These are phyloP conservation scores for Cystofilobasidium bisporidii DNA, from an alignment of 768 basidiomycete genomes.

Conservation along the genomic window DNA sequence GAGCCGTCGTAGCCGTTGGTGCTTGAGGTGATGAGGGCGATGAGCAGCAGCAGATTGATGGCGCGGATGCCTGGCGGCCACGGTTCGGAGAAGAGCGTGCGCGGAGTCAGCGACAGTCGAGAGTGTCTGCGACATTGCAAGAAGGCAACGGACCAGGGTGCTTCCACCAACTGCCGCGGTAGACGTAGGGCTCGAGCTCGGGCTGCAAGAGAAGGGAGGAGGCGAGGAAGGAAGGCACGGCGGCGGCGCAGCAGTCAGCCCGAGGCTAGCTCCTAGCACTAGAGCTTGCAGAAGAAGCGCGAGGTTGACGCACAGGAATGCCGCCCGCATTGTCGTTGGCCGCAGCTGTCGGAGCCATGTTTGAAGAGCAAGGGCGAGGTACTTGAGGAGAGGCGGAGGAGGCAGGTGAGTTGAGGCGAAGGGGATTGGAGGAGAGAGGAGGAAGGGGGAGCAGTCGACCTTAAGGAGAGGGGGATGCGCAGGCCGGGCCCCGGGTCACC, in stretches of 20 bases:
- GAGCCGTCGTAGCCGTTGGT: slow-evolving; percentile 41
- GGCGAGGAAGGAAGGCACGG: neutral
- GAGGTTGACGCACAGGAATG: neutral
- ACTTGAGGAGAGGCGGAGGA: too few relatives aligned
- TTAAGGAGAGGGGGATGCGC: too few relatives aligned
- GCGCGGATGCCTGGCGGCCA: slow-evolving; percentile 3
- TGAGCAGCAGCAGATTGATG: slow-evolving; percentile 34
- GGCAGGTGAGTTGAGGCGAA: too few relatives aligned
- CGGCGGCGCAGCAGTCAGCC: too few relatives aligned
- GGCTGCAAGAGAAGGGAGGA: neutral
- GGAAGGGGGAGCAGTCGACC: too few relatives aligned
- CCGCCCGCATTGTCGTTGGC: neutral
- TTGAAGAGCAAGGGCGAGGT: too few relatives aligned
- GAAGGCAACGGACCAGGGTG: neutral
- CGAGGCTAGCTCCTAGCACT: too few relatives aligned
- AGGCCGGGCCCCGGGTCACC: too few relatives aligned
- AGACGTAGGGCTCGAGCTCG: slow-evolving; percentile 12
- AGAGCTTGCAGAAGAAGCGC: neutral
- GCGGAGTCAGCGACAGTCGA: neutral
- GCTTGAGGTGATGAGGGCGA: slow-evolving; percentile 39
- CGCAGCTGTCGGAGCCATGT: slow-evolving; percentile 1
- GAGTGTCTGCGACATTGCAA: neutral
- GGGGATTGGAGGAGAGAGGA: neutral
- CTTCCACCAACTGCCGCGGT: slow-evolving; percentile 13
- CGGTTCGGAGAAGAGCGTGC: neutral